Evolutionary conservation across 208 protist genomes (phyloP), one percentile per base, ranked within the genome.

Genomic region (Crithidia fasciculata): DNA sequence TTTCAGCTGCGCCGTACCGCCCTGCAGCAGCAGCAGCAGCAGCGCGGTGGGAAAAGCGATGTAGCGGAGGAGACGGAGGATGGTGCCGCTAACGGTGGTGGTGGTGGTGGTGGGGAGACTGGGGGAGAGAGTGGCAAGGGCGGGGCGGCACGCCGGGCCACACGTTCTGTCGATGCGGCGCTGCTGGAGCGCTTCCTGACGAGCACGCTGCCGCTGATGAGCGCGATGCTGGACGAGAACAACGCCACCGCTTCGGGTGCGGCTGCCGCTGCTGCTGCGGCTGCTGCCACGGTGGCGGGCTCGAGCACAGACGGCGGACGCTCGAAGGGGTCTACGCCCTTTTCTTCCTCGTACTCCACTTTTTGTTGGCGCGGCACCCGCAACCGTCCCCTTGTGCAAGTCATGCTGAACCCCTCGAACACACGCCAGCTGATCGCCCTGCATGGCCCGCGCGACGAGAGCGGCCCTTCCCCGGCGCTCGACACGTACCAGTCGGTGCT

Each of bases 191-290:
- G 60, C 55, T 95, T 93, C 76, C 64, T 95, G n/a, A 74, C 74
- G 7, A 80, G 79, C 63, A 83, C 89, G 16, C 89, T 91, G 54
- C 88, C 91, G 2, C 82, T 95, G 9, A 80, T 94, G 76, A 81
- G 72, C 52, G 78, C 87, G 7, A 65, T 91, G 59, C 71, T 95
- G 59, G 88, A 95, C 52, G 87, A 95, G 69, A 89, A 88, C 74
- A 71, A 64, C 54, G 59, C 69, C 36, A 41, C 61, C 16, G 73
- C 71, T 13, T 47, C 57, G 49, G 67, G 67, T 12, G 58, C 66
- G 1, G 75, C 70, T 3, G 70, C 56, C 0, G 67, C 64, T 5
- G 74, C 64, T 0, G 57, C 50, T 9, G 74, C 69, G 0, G 57
- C 50, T 8, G 53, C 52, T 7, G 47, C 43, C 36, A 18, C 67